phyloP scores from a whole-genome alignment of 139 green algal species.

The Asterochloris sp. region DNA sequence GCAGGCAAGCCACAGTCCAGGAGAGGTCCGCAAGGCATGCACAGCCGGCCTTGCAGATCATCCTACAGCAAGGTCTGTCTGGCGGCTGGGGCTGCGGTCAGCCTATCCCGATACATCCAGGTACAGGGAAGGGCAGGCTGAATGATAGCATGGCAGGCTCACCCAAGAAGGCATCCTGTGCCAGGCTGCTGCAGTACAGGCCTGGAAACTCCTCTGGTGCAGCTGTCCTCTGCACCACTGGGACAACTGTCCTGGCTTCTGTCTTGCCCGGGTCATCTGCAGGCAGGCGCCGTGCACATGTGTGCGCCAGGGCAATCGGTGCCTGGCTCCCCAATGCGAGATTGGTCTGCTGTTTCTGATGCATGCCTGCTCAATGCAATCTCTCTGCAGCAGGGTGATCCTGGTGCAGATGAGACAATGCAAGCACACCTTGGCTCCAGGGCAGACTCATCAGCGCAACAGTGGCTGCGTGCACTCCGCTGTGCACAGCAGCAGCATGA shows the following conservation, averaged over 20 bases:
- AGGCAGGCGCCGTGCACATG: background rate
- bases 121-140: no score
- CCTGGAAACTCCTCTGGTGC: slow-evolving; percentile 39
- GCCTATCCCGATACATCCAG: no score
- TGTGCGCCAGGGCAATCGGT: background rate
- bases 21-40: background rate
- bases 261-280: background rate
- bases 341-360: no score
- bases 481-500: slow-evolving; percentile 54
- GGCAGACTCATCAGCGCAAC: slow-evolving; percentile 51
- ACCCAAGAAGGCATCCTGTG: slow-evolving; percentile 33
- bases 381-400: background rate
- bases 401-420: background rate
- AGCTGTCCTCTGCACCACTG: slow-evolving; percentile 5
- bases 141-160: background rate
- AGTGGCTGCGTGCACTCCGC: slow-evolving; percentile 72
- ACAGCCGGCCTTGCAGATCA: no score
- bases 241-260: background rate
- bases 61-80: no score
- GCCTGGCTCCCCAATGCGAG: no score
- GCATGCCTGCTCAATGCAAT: no score
- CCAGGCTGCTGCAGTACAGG: slow-evolving; percentile 41
- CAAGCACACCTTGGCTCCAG: slow-evolving; percentile 34
- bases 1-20: background rate
- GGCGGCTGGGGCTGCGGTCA: no score